Evolutionary conservation across 495 filamentous ascomycete species (phyloP), one percentile per base, ranked within the genome.

Genomic region (Choiromyces venosus): DNA sequence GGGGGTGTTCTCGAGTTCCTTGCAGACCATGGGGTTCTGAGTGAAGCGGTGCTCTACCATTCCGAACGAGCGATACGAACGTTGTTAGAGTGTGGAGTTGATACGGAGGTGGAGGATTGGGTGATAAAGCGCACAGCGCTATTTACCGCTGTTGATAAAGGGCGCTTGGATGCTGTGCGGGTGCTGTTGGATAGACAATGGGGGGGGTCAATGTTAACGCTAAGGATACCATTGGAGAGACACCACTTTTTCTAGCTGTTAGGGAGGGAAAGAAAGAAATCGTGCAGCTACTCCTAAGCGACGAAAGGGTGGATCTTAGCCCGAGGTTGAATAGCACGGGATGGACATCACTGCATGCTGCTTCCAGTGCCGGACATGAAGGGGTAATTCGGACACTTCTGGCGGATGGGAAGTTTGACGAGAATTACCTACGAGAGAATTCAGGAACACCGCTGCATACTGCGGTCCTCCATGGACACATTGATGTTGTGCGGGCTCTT

Each of bases 141-240:
- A 14, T 61, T 61, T 61, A 61, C 33, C 52, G 52, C 52, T 61
- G n/a, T 61, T 29, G 52, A 61, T 25, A 61, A 29, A 29, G 52
- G 52, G 52, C 52, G 52, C 52, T 61, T 61, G 52, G 52, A 61
- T 33, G 52, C 52, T 25, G 52, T 61, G 52, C 52, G 52, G 52
- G 25, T 61, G 25, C 33, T 61, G 52, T 61, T 61, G 12, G 52
- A 61, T 33, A 29, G 52, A 29, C 52, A 14, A 12, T 61, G 52
- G 52, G 33, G n/a, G n/a, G 25, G 52, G 52, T 61, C 25, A 61
- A 61, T 33, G 52, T 61, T 29, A 61, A 61, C 25, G 52, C 52
- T 61, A 61, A 61, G 52, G 52, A 61, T 18, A 61, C 25, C 25
- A 33, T 61, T 61, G 52, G 52, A 33, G 52, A 61, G 52, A 61